Percentiles rank a stretch among this genome's conserved stretches.
Evolutionary conservation across 805 yeast species (phyloP).

Genomic region (Hanseniaspora guilliermondii): DNA sequence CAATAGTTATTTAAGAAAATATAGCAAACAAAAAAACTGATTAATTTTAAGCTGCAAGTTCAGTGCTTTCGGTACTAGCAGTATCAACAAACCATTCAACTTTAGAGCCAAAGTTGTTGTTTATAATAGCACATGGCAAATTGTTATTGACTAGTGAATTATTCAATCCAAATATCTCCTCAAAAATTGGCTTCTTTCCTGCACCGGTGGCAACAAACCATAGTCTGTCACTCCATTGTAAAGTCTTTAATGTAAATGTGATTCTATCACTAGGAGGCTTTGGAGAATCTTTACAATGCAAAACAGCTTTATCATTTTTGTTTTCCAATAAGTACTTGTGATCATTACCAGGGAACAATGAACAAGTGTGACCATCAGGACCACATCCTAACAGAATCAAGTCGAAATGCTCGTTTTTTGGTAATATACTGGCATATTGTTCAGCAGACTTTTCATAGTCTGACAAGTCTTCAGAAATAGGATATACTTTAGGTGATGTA

Average conservation of each 20-base stretch:
- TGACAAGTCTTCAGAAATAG: slow-evolving; percentile 52
- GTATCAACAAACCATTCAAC: slow-evolving; percentile 77
- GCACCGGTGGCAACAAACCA: slow-evolving; percentile 86
- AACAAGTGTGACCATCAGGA: slow-evolving; percentile 93
- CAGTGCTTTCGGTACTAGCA: slow-evolving; percentile 50
- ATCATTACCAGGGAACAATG: slow-evolving; percentile 62
- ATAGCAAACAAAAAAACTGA: no score
- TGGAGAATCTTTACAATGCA: slow-evolving; percentile 70
- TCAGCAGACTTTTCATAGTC: slow-evolving; percentile 44
- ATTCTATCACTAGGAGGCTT: slow-evolving; percentile 90
- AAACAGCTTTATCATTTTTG: slow-evolving; percentile 42
- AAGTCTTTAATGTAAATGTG: slow-evolving; percentile 71
- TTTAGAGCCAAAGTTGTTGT: slow-evolving; percentile 38
- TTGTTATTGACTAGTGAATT: slow-evolving; percentile 30
- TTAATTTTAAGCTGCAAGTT: neutral
- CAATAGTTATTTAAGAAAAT: no score
- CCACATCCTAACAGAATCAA: slow-evolving; percentile 78
- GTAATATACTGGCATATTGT: slow-evolving; percentile 49
- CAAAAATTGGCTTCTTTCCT: slow-evolving; percentile 61
- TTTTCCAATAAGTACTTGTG: slow-evolving; percentile 44
- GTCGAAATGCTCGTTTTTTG: slow-evolving; percentile 37
- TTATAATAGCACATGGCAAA: slow-evolving; percentile 69
- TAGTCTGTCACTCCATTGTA: slow-evolving; percentile 36
- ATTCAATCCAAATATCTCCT: slow-evolving; percentile 43
- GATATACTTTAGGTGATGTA: slow-evolving; percentile 45